Evolutionary conservation across 2,329 filamentous ascomycete genomes (phyloP), one percentile per base, ranked within the genome.

Genomic region (Blastomyces parvus): DNA sequence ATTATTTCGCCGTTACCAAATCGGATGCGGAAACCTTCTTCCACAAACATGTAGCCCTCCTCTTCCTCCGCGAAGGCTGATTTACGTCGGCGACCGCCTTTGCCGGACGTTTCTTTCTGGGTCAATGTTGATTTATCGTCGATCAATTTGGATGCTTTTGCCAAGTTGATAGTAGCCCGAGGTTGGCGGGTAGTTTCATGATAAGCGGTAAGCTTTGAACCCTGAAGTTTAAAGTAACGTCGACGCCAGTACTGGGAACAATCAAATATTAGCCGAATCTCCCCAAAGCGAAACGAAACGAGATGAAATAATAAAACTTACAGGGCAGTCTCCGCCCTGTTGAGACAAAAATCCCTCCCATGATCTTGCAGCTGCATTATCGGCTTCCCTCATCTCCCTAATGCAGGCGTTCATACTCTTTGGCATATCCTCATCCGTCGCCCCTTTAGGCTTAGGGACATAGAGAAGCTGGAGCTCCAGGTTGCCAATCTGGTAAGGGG

Each of bases 401-500:
- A 97, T 89, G 75, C 91, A 96, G 53, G 90, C 89, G 76, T 94
- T 96, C 92, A 99, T 96, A 80, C 92, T 97, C 86, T 97, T 97
- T 62, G 94, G 94, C 91, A 99, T 97, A 69, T 97, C 93, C 19
- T 97, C 92, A 67, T 97, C 94, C 59, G 86, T 86, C 38, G 87
- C 83, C 55, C 88, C 89, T 80, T 90, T 93, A 4, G 94, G 93
- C 70, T 92, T 91, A 0, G 94, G 94, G 1, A 99, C 91, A 71
- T 96, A 99, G 17, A 99, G 82, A 9, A 99, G 83, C 78, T 99
- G 94, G 48, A 99, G 81, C 74, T 96, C 90, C 62, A 99, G 83
- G 78, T 96, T 96, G 68, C 92, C 94, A 71, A 99, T 86, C 77
- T 93, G 91, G 80, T 99, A 99, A n/a, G 94, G 94, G 14, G 94